phyloP scores from a whole-genome alignment of 2,329 filamentous ascomycete genomes.

The Mariannaea sp. region DNA sequence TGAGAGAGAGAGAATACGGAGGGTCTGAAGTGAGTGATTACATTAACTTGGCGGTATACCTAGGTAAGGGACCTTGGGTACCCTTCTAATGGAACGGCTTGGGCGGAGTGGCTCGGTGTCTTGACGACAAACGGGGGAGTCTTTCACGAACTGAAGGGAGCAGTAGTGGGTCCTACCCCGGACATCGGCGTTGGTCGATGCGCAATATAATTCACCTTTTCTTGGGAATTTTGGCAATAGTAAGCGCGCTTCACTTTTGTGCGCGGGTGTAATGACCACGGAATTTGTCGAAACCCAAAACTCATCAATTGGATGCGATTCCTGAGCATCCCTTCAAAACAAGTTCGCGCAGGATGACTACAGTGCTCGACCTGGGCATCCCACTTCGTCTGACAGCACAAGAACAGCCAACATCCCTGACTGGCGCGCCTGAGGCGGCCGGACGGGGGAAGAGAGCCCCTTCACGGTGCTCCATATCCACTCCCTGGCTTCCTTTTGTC shows the following conservation, averaged over 20 bases:
- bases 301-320: constrained; percentile 17
- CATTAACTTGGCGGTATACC: too few relatives aligned
- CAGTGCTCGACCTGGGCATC: too few relatives aligned
- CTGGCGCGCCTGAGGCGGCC: constrained; percentile 36
- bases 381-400: too few relatives aligned
- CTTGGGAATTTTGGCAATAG: too few relatives aligned
- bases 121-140: background rate
- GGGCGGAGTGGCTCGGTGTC: background rate
- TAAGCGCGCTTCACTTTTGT: too few relatives aligned
- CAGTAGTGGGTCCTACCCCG: constrained; percentile 37
- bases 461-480: constrained; percentile 8
- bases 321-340: background rate
- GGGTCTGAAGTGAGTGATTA: too few relatives aligned
- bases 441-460: constrained; percentile 12
- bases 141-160: background rate
- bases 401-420: constrained; percentile 15
- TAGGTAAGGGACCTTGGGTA: too few relatives aligned
- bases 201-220: constrained; percentile 4
- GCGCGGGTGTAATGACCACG: too few relatives aligned
- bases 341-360: background rate
- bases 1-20: too few relatives aligned
- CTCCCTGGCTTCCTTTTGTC: constrained; percentile 31
- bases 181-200: constrained; percentile 34
- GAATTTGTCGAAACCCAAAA: background rate
- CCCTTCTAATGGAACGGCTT: too few relatives aligned